A percentile compares a stretch with the other conserved stretches of the same genome.
Conservation (phyloP, 2,329 filamentous ascomycete species). For the Fusarium multiceps region DNA sequence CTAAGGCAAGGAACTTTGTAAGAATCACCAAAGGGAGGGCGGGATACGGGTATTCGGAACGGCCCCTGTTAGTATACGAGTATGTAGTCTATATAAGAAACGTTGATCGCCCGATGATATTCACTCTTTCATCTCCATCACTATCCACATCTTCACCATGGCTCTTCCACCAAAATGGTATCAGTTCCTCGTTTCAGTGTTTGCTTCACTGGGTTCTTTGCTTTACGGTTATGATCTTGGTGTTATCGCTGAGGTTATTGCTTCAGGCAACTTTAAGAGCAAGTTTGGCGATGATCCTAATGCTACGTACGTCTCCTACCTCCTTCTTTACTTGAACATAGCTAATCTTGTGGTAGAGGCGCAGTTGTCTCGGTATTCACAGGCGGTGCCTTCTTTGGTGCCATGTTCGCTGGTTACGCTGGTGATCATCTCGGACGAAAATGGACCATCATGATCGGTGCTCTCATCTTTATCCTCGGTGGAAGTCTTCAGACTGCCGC, state of each 20-base stretch:
- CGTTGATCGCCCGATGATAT: neutral
- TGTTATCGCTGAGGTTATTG: slow-evolving; percentile 31
- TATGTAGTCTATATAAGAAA: slow-evolving; percentile 21
- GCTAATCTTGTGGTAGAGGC: slow-evolving; percentile 13
- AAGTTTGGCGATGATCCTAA: slow-evolving; percentile 17
- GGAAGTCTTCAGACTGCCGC: slow-evolving; percentile 80
- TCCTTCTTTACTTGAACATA: accelerated
- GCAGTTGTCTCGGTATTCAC: slow-evolving; percentile 77
- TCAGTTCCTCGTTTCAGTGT: slow-evolving; percentile 59
- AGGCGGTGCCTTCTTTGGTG: slow-evolving; percentile 78
- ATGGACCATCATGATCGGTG: slow-evolving; percentile 77
- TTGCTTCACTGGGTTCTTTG: slow-evolving; percentile 26
- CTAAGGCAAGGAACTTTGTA: neutral
- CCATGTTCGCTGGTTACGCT: slow-evolving; percentile 72
- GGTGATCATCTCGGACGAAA: slow-evolving; percentile 72
- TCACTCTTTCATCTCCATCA: neutral
- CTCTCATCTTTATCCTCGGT: slow-evolving; percentile 76
- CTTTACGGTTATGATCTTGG: slow-evolving; percentile 31
- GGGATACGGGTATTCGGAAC: slow-evolving; percentile 11
- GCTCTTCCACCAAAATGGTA: slow-evolving; percentile 59
- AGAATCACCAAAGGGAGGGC: neutral
- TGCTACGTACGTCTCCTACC: slow-evolving; percentile 5
- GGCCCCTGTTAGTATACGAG: neutral
- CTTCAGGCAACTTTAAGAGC: slow-evolving; percentile 18
- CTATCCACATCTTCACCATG: slow-evolving; percentile 46